phyloP scores from a whole-genome alignment of 768 basidiomycete genomes.

The Hygrocybe punicea region DNA sequence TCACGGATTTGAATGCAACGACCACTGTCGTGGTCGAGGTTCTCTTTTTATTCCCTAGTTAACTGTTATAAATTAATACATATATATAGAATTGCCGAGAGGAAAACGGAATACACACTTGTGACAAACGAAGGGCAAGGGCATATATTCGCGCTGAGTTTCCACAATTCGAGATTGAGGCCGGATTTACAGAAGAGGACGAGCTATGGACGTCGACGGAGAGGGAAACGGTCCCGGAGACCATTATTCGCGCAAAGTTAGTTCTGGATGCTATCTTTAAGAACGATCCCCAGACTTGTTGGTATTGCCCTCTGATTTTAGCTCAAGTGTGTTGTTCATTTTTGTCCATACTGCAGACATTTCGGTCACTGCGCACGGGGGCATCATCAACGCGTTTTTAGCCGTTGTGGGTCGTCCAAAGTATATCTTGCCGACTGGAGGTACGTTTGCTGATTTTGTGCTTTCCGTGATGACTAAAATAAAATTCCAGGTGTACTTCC shows the following conservation, averaged over 20 bases:
- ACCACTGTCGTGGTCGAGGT: conserved; percentile 61
- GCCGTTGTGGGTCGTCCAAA: conserved; percentile 42
- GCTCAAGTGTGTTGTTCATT: neutral
- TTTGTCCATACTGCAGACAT: conserved; percentile 50
- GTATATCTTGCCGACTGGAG: conserved; percentile 60
- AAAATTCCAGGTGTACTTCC: no score
- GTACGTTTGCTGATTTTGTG: conserved; percentile 12
- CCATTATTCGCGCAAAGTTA: conserved; percentile 44
- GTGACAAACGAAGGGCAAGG: conserved; percentile 56
- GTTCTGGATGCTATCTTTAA: conserved; percentile 58
- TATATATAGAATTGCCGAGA: conserved; percentile 61
- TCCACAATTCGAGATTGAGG: conserved; percentile 54
- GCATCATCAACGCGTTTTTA: conserved; percentile 57
- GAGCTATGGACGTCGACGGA: conserved; percentile 52
- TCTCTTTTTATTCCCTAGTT: neutral
- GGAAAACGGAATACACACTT: conserved; percentile 64
- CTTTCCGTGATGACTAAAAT: no score
- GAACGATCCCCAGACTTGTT: conserved; percentile 46
- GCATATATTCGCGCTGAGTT: conserved; percentile 49
- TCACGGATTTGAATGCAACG: conserved; percentile 25
- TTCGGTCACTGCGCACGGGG: conserved; percentile 65
- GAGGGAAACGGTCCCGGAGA: conserved; percentile 50
- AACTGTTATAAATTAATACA: neutral
- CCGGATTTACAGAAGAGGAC: conserved; percentile 60
- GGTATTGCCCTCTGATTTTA: conserved; percentile 20